A percentile compares a stretch with the other conserved stretches of the same genome.
phyloP scores from a whole-genome alignment of 2,329 filamentous ascomycete genomes.

The Fusarium marasasianum region DNA sequence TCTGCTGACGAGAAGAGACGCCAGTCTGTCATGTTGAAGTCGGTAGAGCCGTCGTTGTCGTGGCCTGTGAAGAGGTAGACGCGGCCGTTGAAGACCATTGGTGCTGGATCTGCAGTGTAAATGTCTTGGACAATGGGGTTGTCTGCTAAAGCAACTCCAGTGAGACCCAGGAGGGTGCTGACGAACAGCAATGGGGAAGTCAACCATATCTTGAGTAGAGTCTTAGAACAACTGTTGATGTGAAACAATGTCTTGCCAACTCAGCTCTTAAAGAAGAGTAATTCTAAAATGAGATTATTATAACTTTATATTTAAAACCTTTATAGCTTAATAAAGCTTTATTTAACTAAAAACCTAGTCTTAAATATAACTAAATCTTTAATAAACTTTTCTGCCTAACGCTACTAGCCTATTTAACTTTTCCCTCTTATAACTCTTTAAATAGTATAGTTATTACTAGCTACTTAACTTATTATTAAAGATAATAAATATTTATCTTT shows the following conservation, averaged over 20 bases:
- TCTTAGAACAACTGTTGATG: too few species aligned
- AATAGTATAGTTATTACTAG: too few species aligned
- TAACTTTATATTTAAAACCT: too few species aligned
- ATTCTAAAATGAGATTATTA: background rate
- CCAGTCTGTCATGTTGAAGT: slow-evolving; percentile 52
- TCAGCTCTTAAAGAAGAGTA: rapidly evolving
- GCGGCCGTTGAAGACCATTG: slow-evolving; percentile 49
- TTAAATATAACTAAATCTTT: too few species aligned
- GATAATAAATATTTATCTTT: too few species aligned
- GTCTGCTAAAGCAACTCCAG: background rate
- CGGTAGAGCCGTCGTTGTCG: slow-evolving; percentile 47
- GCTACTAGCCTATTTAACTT: too few species aligned
- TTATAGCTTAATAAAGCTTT: too few species aligned
- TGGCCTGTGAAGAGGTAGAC: slow-evolving; percentile 51
- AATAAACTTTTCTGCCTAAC: too few species aligned
- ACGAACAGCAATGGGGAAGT: background rate
- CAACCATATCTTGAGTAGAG: background rate
- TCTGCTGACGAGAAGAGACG: slow-evolving; percentile 45
- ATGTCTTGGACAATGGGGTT: slow-evolving; percentile 25
- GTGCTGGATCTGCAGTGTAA: slow-evolving; percentile 52
- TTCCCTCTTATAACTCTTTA: too few species aligned
- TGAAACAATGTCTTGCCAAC: background rate
- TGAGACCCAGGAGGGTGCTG: background rate
- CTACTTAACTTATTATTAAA: too few species aligned
- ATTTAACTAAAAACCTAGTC: too few species aligned